These are phyloP conservation scores for Pilobolus umbonatus DNA, from an alignment of 192 early-diverging fungal genomes.

Conservation along the genomic window DNA sequence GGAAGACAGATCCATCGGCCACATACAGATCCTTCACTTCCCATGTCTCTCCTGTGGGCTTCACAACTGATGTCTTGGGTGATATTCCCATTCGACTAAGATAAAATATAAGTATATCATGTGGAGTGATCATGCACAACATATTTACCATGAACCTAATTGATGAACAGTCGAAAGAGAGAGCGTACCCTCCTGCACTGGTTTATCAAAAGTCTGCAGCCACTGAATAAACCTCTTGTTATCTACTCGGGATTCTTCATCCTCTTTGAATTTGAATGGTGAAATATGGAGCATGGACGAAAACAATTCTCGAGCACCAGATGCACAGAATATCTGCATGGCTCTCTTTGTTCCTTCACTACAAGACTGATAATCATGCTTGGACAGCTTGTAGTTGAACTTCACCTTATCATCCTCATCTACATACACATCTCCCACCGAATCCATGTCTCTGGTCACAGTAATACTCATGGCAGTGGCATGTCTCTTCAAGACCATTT, in stretches of 20 bases:
- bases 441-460: constrained; percentile 60
- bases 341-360: constrained; percentile 38
- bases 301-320: constrained; percentile 55
- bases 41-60: constrained; percentile 65
- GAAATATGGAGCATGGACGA: constrained; percentile 43
- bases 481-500: constrained; percentile 40
- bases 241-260: constrained; percentile 36
- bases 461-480: constrained; percentile 48
- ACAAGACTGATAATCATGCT: constrained; percentile 47
- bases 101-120: too few species aligned
- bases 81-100: constrained; percentile 57
- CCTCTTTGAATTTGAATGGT: constrained; percentile 29
- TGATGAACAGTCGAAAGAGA: constrained; percentile 55
- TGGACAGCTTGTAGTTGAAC: constrained; percentile 42
- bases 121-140: too few species aligned
- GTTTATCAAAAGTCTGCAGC: constrained; percentile 26
- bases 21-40: constrained; percentile 66
- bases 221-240: constrained; percentile 30
- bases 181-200: constrained; percentile 31
- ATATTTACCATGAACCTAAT: constrained; percentile 60
- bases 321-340: constrained; percentile 52
- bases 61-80: constrained; percentile 46
- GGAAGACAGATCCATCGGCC: constrained; percentile 19
- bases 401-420: constrained; percentile 40
- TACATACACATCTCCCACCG: constrained; percentile 37